Percentiles rank a stretch among this genome's conserved stretches.
Evolutionary conservation across 345 rosid species (phyloP).

Genomic region (Laguncularia racemosa): DNA sequence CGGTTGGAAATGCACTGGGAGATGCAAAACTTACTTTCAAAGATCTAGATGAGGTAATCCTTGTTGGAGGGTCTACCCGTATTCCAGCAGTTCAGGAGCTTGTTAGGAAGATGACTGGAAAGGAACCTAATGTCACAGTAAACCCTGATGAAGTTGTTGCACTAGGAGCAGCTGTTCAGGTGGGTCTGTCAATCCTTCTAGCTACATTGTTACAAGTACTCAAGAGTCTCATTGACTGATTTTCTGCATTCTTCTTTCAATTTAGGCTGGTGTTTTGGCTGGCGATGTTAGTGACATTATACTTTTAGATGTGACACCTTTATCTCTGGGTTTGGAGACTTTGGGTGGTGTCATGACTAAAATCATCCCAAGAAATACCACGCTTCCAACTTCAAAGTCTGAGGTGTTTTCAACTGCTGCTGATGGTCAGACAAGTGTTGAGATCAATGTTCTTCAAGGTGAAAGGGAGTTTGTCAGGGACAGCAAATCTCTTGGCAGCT

Average conservation of each 20-base stretch:
- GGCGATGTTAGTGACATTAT: constrained; percentile 98
- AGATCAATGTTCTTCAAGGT: constrained; percentile 94
- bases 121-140: constrained; percentile 92
- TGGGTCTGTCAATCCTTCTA: constrained; percentile 5
- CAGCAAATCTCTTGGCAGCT: constrained; percentile 76
- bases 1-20: constrained; percentile 34
- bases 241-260: constrained; percentile 22
- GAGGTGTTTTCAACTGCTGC: constrained; percentile 99
- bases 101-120: constrained; percentile 83
- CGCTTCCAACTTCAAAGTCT: constrained; percentile 92
- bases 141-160: constrained; percentile 99
- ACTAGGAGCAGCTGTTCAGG: constrained; percentile 99
- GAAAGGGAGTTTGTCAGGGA: constrained; percentile 97
- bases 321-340: constrained; percentile 89
- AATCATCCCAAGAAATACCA: constrained; percentile 89
- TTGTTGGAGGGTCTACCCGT: constrained; percentile 48
- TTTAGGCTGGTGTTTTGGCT: constrained; percentile 94
- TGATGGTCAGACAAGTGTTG: constrained; percentile 98
- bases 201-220: neutral
- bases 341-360: constrained; percentile 99
- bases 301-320: constrained; percentile 78
- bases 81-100: constrained; percentile 85
- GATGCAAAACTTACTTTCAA: constrained; percentile 38
- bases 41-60: constrained; percentile 43
- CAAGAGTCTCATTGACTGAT: neutral